Evolutionary conservation across 495 filamentous ascomycete genomes (phyloP).

Genomic region (Corynascus novoguineensis): DNA sequence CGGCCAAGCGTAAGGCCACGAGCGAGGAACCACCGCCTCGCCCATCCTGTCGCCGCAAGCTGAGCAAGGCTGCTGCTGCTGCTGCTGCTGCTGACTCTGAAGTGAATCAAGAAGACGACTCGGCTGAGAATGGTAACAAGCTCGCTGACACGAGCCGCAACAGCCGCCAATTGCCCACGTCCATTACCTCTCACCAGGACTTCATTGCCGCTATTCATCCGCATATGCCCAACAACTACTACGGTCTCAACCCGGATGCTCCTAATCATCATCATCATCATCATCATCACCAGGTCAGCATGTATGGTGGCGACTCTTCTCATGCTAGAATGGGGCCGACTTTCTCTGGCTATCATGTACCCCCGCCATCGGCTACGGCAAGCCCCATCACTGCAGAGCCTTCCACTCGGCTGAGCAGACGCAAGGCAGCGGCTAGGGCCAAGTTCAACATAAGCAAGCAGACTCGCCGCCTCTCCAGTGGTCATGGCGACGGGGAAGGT

Average conservation of each 20-base stretch:
- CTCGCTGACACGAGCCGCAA: background rate
- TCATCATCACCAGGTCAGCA: background rate
- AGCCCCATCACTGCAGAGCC: background rate
- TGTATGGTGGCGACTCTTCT: background rate
- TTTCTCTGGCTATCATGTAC: background rate
- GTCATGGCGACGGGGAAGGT: background rate
- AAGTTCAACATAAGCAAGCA: background rate
- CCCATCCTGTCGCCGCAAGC: background rate
- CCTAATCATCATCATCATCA: background rate
- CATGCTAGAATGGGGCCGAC: background rate
- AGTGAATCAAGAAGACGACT: background rate
- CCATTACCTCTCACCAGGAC: background rate
- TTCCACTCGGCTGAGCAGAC: background rate
- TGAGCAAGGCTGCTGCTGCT: background rate
- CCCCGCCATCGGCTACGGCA: background rate
- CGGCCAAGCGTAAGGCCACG: background rate
- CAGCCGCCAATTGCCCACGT: background rate
- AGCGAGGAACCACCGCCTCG: background rate
- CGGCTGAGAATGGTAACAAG: background rate
- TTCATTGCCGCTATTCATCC: background rate
- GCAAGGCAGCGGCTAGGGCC: constrained; percentile 2
- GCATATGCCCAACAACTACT: background rate
- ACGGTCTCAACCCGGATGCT: background rate
- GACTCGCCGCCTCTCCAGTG: background rate
- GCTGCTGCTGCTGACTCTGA: too few relatives aligned